Base-by-base conservation (phyloP, 371 early-diverging fungal species). In the Mucor saturninus region DNA sequence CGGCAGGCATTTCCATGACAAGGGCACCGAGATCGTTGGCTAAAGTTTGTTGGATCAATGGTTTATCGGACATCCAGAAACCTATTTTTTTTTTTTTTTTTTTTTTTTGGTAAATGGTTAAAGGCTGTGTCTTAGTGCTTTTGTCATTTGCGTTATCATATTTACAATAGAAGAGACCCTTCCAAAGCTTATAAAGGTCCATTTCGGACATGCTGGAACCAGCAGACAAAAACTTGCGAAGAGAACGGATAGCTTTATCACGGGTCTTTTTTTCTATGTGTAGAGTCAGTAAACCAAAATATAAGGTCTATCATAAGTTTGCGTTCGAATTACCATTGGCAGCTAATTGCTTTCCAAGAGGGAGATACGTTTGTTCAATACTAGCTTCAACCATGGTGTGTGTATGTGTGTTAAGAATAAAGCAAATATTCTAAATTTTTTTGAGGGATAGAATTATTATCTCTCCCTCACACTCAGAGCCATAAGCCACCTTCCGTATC, bases 11-110 rank as follows among this genome's bases (percentile, higher is more conserved):
- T 11, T 74, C 76, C 51, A 89, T 64, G 32, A 88, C 69, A 38
- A 95, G 72, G 2, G 78, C 71, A 0, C 93, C 93, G 11, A 97
- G 84, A 42, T 87, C 86, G 57, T 88, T 86, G 30, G 95, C 90
- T 43, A 97, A 79, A 58, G 90, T 86, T 74, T 95, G 94, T 72
- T 97, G 97, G 35, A 96, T 86, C 54, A 91, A 72, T 13, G 93
- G 93, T 78, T 95, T 97, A 69, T 97, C 97, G 1, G 95, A 94
- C 89, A 96, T 91, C 97, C 97, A 97, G 68, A 91, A 92, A 65
- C 92, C 95, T 94, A 72, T 6, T 13, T 1, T 32, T 37, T 38
- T 38, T 9, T 10, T 37, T 39, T 30, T 14, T 10, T 30, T 28
- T 13, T 9, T 21, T 21, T 21, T 21, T 21, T 21, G 21, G 21